Percentiles rank a stretch among this genome's conserved stretches.
Evolutionary conservation across 768 basidiomycete genomes (phyloP).

Genomic region (Collybia mongolica): DNA sequence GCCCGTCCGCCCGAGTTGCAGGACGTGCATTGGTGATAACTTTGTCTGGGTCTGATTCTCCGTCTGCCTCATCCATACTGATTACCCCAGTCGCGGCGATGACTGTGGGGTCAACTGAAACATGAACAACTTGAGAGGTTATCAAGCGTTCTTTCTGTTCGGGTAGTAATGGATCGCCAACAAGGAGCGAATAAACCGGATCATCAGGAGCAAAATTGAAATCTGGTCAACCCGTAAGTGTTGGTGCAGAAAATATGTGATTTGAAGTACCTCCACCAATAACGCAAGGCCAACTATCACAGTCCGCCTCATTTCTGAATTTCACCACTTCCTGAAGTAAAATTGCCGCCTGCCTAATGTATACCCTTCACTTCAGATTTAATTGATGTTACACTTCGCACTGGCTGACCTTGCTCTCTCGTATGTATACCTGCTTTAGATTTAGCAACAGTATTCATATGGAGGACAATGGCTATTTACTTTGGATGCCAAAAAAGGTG

Average conservation of each 20-base stretch:
- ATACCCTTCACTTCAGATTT: not conserved
- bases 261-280: slow-evolving; percentile 74
- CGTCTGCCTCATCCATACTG: slow-evolving; percentile 41
- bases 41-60: slow-evolving; percentile 62
- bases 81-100: slow-evolving; percentile 19
- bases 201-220: slow-evolving; percentile 89
- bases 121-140: slow-evolving; percentile 70
- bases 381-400: not conserved
- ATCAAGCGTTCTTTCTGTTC: slow-evolving; percentile 52
- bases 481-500: slow-evolving; percentile 96
- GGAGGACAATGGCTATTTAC: slow-evolving; percentile 30
- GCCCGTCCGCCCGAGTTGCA: slow-evolving; percentile 60
- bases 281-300: slow-evolving; percentile 71
- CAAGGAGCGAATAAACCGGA: slow-evolving; percentile 76
- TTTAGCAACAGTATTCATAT: slow-evolving; percentile 14
- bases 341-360: slow-evolving; percentile 73
- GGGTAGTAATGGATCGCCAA: slow-evolving; percentile 54
- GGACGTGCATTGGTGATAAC: slow-evolving; percentile 73
- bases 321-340: slow-evolving; percentile 60
- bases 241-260: not conserved
- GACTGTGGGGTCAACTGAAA: slow-evolving; percentile 64
- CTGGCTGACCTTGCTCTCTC: slow-evolving; percentile 68
- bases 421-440: slow-evolving; percentile 60
- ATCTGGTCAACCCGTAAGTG: slow-evolving; percentile 47
- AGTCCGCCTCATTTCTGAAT: slow-evolving; percentile 48